Evolutionary conservation across 345 rosid genomes (phyloP), one percentile per base, ranked within the genome.

Genomic region (Gossypium herbaceum): DNA sequence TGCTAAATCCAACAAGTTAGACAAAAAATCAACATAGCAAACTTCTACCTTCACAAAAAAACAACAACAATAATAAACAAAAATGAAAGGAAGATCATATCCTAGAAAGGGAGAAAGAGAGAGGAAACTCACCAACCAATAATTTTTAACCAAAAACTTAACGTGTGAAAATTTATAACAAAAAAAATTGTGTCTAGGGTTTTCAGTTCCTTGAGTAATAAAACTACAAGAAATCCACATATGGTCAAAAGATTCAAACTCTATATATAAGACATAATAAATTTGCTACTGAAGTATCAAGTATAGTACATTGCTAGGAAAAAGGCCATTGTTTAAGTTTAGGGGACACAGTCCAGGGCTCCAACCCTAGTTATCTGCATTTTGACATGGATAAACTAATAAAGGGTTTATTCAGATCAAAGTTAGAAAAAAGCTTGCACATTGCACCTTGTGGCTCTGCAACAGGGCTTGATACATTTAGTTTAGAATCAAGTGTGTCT

Each of bases 361-460:
- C 48, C 27, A 54, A 29, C 0, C 9, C 41, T 25, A 19, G 39
- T 56, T 3, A 22, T 13, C 39, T 77, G 48, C 25, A 57, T 25
- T 43, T 41, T 17, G 25, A 41, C 20, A 3, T n/a, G 1, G 16
- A 64, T n/a, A 41, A 41, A 64, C 41, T 34, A 5, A 34, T 4
- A 34, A 34, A 34, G 7, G 41, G 41, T 34, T 34, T 34, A 64
- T 4, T 63, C 57, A 24, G 25, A 13, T 47, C 19, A 9, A 60
- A 27, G 58, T 12, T 67, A 25, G 43, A 27, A 62, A 16, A 66
- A 17, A 9, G 27, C 12, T 27, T 19, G 11, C 13, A 15, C 51
- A 56, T 47, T 1, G 61, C 82, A 94, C 97, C 97, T 86, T 85
- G 94, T 25, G 86, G 88, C 78, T 92, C 96, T 2, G 79, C 81